Conservation (phyloP, 345 rosid genomes). For the Angophora floribunda region DNA sequence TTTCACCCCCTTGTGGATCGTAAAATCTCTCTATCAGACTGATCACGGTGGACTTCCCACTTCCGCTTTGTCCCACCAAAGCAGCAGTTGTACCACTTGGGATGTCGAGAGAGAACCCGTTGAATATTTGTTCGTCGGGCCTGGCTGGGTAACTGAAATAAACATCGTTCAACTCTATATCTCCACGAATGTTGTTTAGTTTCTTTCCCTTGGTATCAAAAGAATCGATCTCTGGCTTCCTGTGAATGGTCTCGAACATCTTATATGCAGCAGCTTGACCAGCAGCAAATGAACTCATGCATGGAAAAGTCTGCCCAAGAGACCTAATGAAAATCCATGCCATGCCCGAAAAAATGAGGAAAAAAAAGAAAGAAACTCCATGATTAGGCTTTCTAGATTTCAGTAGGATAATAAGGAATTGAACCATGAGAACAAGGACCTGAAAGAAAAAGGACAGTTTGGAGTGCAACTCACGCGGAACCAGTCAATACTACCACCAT, state of each 20-base stretch:
- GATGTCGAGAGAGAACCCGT: constrained; percentile 18
- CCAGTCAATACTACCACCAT: constrained; percentile 63
- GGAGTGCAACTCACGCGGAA: constrained; percentile 43
- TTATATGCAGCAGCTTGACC: constrained; percentile 25
- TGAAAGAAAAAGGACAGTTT: background rate
- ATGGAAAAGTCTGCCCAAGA: constrained; percentile 27
- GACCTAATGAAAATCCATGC: constrained; percentile 12
- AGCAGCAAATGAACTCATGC: constrained; percentile 25
- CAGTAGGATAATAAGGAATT: background rate
- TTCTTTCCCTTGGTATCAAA: constrained; percentile 10
- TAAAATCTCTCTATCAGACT: constrained; percentile 26
- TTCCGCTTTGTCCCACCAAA: constrained; percentile 36
- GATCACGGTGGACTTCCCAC: constrained; percentile 32
- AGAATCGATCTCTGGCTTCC: constrained; percentile 24
- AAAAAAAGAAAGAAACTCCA: background rate
- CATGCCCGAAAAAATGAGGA: background rate
- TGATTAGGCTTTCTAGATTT: background rate
- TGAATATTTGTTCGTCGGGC: constrained; percentile 22
- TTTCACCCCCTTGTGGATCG: constrained; percentile 19
- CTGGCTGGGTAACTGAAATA: constrained; percentile 32
- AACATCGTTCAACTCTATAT: constrained; percentile 16
- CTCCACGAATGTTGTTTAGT: constrained; percentile 13
- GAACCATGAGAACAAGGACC: background rate
- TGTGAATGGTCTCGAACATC: constrained; percentile 26
- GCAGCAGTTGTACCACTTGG: constrained; percentile 20